These are phyloP conservation scores for Platanthera guangdongensis DNA, from an alignment of 106 monocot genomes.

Conservation along the genomic window DNA sequence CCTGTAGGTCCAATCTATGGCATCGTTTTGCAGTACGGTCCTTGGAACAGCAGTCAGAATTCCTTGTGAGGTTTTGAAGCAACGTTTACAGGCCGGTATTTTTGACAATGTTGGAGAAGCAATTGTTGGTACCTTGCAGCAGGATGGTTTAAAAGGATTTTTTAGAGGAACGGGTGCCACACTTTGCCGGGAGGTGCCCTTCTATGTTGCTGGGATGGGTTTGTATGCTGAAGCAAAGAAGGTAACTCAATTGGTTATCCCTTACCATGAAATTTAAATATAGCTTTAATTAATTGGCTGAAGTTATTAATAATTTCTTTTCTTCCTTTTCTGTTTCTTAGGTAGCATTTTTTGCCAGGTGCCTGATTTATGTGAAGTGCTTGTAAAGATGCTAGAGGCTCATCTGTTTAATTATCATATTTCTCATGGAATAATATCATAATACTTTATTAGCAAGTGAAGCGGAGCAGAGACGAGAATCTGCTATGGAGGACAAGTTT, in stretches of 20 bases:
- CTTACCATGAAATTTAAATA: no score
- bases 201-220: slow-evolving; percentile 97
- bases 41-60: slow-evolving; percentile 68
- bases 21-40: slow-evolving; percentile 80
- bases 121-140: slow-evolving; percentile 67
- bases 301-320: no score
- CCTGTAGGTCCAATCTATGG: slow-evolving; percentile 62
- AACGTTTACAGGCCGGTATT: slow-evolving; percentile 60
- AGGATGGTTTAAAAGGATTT: slow-evolving; percentile 86
- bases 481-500: no score
- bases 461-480: no score
- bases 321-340: no score
- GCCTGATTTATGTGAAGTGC: no score
- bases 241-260: slow-evolving; percentile 25
- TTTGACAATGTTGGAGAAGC: slow-evolving; percentile 97
- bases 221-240: slow-evolving; percentile 96
- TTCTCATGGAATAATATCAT: no score
- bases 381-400: no score
- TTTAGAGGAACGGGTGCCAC: slow-evolving; percentile 97
- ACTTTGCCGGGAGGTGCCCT: slow-evolving; percentile 92
- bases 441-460: no score
- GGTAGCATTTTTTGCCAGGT: no score
- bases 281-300: no score
- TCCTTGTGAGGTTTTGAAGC: slow-evolving; percentile 76
- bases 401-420: no score